Base-by-base conservation (phyloP, 1,284 basidiomycete species). In the Peniophora sp. region DNA sequence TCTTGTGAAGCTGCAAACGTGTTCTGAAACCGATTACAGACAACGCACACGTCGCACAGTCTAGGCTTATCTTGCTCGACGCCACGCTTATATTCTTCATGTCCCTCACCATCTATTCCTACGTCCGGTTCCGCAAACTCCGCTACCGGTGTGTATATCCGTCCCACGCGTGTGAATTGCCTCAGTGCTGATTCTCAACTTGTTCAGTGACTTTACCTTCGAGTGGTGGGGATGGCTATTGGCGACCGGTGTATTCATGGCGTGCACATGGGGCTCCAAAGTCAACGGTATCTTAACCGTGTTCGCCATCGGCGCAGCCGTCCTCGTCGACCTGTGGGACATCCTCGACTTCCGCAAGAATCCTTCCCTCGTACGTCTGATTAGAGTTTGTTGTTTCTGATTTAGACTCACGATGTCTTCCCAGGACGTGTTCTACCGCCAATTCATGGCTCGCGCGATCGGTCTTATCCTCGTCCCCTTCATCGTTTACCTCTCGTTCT, bases 251-350 rank as follows among this genome's bases (percentile, higher is more conserved):
- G 76, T 89, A 47, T 92, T 88, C 64, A 90, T 99, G 76, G 93
- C 94, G 27, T 89, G 93, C 65, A 94, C 95, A 2, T 90, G 97
- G 76, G 93, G 92, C 17, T 97, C 96, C 66, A 99, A 99, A 71
- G 96, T 99, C 73, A 97, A 98, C 59, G 97, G 97, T 47, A 76
- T 99, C 51, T 78, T 99, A 55, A 95, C 93, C 1, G 97, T 99
- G 54, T 58, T 85, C 45, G 85, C 91, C 17, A 84, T 99, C 57
- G 97, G 97, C 1, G 75, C 87, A 36, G 96, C 96, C 3, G 97
- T 99, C 41, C 66, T 90, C 23, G 83, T 94, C 57, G 97, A 99
- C 64, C 75, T 99, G 12, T 99, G 97, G 97, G 91, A 87, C 57
- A 76, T 99, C 51, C 70, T 99, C 58, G 97, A 99, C 69, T 72